Evolutionary conservation across 2,329 filamentous ascomycete species (phyloP), one percentile per base, ranked within the genome.

Genomic region (Byssoonygena ceratinophila): DNA sequence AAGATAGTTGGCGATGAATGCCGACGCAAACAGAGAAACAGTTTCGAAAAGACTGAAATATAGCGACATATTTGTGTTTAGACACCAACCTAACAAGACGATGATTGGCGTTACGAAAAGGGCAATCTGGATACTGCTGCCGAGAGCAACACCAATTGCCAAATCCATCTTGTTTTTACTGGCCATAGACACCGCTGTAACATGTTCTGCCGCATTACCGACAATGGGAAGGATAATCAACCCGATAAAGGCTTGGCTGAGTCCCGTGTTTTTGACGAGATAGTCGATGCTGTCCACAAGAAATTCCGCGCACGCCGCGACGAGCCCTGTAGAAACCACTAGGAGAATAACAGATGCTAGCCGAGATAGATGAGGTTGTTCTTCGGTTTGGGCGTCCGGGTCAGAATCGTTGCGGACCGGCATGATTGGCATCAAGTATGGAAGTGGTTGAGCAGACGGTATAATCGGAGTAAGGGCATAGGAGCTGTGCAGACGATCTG

Each of bases 81-180:
- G 71, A 53, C 76, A 75, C 80, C 80, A 83, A 51, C 78, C 79
- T 47, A 83, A 71, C 40, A 83, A 71, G 18, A 83, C 75, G 59
- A 78, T 73, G 39, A 83, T 63, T 1, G 80, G 81, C 50, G 82
- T 68, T 25, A 83, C 78, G 29, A 83, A 81, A 43, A 91, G 75
- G 18, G 86, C 85, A 61, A 91, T 91, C 68, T 91, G 86, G 65
- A 91, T 83, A 66, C 83, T 87, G 54, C 83, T 87, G 43, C 86
- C 86, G 62, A 91, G 85, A 25, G 86, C 86, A 47, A 91, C 85
- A 39, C 84, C 84, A 73, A 91, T 86, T 27, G 86, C 82, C 36
- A 74, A 65, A 57, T 77, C 74, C 75, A 77, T 77, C 64, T 77
- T 90, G 70, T 90, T 79, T 67, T 87, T 84, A 57, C 83, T 74